Evolutionary conservation across 2,329 filamentous ascomycete genomes (phyloP), one percentile per base, ranked within the genome.

Genomic region (Aulographum hederae): DNA sequence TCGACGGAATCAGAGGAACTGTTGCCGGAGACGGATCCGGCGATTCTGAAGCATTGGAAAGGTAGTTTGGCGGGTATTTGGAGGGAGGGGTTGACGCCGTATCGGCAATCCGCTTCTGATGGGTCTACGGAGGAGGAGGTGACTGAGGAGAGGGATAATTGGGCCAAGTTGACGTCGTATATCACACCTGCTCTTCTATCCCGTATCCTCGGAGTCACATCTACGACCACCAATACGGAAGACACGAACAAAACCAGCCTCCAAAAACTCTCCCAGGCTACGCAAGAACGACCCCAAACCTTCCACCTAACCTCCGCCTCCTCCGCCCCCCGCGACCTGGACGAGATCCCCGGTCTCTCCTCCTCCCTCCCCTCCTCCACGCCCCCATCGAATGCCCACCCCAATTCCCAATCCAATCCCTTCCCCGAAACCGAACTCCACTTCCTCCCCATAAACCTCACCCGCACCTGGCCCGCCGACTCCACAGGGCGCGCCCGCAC

Each of bases 401-500:
- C 42, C 1, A 46, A 42, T 3, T 41, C 43, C 6, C 51, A 54
- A 28, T 40, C 50, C 21, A n/a, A n/a, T n/a, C n/a, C n/a, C n/a
- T n/a, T n/a, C n/a, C n/a, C n/a, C n/a, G 61, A 61, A 39, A 53
- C 50, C 18, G 58, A 64, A 25, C 54, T 76, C 12, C 49, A 50
- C 1, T 65, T 75, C 37, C 46, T 75, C 3, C 65, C 67, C 0
- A 55, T 76, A 33, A 61, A 76, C 37, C 48, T 75, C 26, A 71
- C 67, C 46, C 59, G 59, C 41, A 75, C 71, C 2, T 76, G 71
- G 71, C 57, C 65, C 17, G 56, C 61, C 31, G 69, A 66, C 1
- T 69, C 70, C 6, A 65, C 71, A 6, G 71, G 71, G 1, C 54
- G 68, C 5, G 69, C 73, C 43, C 56, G 71, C 18, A 74, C 69